These are phyloP conservation scores for Fraxinus paxiana DNA, from an alignment of 305 asterid genomes.

Conservation along the genomic window DNA sequence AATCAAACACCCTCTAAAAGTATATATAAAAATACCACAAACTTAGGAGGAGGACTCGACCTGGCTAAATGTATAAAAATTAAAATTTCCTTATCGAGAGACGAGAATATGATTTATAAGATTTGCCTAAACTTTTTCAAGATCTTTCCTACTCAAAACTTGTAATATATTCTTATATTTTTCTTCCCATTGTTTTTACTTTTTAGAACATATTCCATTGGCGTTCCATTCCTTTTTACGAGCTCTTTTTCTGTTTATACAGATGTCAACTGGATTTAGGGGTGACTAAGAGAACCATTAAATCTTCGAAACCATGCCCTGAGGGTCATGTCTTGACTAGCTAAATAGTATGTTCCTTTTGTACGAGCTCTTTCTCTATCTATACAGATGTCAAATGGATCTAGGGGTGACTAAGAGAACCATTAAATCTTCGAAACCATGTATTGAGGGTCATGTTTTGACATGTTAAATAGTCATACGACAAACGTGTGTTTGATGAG, in stretches of 20 bases:
- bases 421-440: not conserved
- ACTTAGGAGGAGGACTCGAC: not conserved
- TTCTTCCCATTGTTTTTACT: not conserved
- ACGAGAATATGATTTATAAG: constrained; percentile 11
- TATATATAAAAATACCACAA: no score
- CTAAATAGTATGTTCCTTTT: not conserved
- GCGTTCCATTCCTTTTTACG: not conserved
- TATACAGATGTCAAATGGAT: not conserved
- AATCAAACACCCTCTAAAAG: no score
- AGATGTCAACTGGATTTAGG: not conserved
- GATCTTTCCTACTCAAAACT: constrained; percentile 13
- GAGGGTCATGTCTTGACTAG: not conserved
- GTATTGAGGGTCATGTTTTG: not conserved
- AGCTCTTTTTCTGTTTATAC: not conserved
- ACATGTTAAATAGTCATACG: not conserved
- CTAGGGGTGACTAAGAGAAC: not conserved
- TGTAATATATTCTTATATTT: not conserved
- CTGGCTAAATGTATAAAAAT: not conserved
- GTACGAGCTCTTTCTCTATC: not conserved
- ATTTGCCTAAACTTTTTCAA: constrained; percentile 15
- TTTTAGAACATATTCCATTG: not conserved
- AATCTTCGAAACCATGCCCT: not conserved
- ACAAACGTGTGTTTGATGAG: not conserved
- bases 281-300: not conserved
- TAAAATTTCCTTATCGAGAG: not conserved